phyloP scores from a whole-genome alignment of 306 rosid species.

The Aeschynomene evenia region DNA sequence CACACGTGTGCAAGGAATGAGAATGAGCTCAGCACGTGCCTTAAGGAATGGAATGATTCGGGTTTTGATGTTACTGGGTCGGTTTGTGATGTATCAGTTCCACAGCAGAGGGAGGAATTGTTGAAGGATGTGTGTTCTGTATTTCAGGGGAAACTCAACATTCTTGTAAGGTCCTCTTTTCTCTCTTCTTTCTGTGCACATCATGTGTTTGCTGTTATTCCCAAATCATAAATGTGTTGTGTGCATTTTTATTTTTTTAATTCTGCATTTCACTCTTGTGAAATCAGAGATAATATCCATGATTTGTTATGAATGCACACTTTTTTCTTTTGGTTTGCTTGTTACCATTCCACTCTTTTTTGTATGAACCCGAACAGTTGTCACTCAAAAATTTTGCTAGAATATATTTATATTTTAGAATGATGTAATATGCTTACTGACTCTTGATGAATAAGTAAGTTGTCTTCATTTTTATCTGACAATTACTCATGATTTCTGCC shows the following conservation, averaged over 20 bases:
- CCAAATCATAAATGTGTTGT: not conserved
- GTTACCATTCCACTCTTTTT: too few relatives aligned
- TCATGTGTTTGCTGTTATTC: not conserved
- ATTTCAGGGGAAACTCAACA: constrained; percentile 72
- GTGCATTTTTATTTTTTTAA: not conserved
- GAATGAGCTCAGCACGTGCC: constrained; percentile 46
- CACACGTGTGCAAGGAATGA: constrained; percentile 67
- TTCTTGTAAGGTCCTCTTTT: constrained; percentile 50
- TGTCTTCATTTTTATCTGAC: not conserved
- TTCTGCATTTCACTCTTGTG: not conserved
- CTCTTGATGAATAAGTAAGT: not conserved
- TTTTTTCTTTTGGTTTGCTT: too few relatives aligned
- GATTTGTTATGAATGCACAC: not conserved
- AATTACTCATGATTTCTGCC: not conserved
- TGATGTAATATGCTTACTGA: not conserved
- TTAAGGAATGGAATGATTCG: constrained; percentile 54
- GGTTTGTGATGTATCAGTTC: constrained; percentile 59
- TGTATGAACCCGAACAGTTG: too few relatives aligned
- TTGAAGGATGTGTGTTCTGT: constrained; percentile 54
- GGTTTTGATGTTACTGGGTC: constrained; percentile 67
- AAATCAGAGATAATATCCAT: not conserved
- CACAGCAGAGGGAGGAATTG: constrained; percentile 54
- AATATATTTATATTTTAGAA: too few relatives aligned
- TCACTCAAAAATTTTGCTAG: too few relatives aligned
- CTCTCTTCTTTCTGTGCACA: not conserved